phyloP scores from a whole-genome alignment of 2,329 filamentous ascomycete genomes.

The Fusarium sp. region DNA sequence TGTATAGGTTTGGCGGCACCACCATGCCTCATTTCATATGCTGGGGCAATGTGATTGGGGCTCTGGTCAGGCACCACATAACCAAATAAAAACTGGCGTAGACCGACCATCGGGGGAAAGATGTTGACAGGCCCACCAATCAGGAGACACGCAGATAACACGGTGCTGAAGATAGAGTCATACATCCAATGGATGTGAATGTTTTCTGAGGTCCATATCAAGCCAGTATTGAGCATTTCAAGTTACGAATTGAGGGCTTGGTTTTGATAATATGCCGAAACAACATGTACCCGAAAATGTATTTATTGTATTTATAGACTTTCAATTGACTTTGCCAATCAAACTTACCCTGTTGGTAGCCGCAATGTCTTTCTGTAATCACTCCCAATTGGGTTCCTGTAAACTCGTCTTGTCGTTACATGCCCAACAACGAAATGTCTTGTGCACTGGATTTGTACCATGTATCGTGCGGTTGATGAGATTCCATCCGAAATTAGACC shows the following conservation, averaged over 20 bases:
- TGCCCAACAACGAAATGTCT: not conserved
- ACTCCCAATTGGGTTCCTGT: not conserved
- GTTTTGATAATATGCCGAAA: not conserved
- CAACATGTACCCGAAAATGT: not conserved
- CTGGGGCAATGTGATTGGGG: constrained; percentile 24
- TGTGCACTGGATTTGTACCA: not conserved
- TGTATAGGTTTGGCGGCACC: constrained; percentile 12
- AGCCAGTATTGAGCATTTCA: not conserved
- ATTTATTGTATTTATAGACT: not conserved
- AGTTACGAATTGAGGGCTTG: not conserved
- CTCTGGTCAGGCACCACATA: constrained; percentile 27
- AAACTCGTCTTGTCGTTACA: not conserved
- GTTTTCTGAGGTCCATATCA: not conserved
- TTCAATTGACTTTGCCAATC: not conserved
- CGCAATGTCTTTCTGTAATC: not conserved
- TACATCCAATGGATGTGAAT: not conserved
- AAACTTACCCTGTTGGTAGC: not conserved
- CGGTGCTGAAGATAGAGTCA: constrained; percentile 17
- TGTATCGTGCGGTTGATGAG: not conserved
- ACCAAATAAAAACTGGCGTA: constrained; percentile 3
- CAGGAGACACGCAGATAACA: constrained; percentile 27
- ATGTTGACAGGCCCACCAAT: constrained; percentile 31
- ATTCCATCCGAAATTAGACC: constrained; percentile 3
- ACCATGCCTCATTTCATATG: not conserved
- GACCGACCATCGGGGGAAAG: constrained; percentile 15